A percentile compares a stretch with the other conserved stretches of the same genome.
Evolutionary conservation across 2,329 filamentous ascomycete species (phyloP).

Genomic region (Chaetomium strumarium): DNA sequence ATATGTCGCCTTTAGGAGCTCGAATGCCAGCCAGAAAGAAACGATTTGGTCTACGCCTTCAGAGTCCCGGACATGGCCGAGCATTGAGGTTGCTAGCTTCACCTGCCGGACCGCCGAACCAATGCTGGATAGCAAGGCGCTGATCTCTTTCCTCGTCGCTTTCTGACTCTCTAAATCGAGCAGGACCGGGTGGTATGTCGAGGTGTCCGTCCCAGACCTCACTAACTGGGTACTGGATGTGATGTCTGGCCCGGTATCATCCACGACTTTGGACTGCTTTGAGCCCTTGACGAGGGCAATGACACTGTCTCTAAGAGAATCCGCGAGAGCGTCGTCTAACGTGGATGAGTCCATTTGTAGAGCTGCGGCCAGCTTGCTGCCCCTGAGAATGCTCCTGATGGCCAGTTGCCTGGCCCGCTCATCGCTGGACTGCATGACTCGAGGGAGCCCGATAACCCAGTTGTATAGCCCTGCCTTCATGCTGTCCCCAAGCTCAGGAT

Average conservation of each 20-base stretch:
- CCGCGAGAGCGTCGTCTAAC: constrained; percentile 60
- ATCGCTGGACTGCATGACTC: constrained; percentile 78
- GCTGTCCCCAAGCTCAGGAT: constrained; percentile 47
- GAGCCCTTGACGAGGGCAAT: constrained; percentile 36
- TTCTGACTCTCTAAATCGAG: constrained; percentile 61
- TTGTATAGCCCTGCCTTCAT: constrained; percentile 66
- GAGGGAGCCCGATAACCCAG: constrained; percentile 75
- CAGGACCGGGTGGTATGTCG: constrained; percentile 54
- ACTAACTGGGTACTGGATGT: constrained; percentile 28
- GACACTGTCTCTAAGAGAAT: constrained; percentile 70
- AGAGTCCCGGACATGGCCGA: constrained; percentile 56
- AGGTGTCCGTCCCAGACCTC: constrained; percentile 18
- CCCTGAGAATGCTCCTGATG: constrained; percentile 70
- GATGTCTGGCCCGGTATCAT: constrained; percentile 30
- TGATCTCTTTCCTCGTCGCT: constrained; percentile 51
- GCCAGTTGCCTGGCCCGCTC: constrained; percentile 68
- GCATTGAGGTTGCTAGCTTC: constrained; percentile 57
- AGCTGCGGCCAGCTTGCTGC: constrained; percentile 59
- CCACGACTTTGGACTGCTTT: constrained; percentile 29
- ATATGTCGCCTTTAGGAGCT: constrained; percentile 58
- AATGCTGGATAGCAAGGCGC: constrained; percentile 50
- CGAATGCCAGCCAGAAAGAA: constrained; percentile 74
- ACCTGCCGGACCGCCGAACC: constrained; percentile 54
- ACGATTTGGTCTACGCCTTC: constrained; percentile 57
- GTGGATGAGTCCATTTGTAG: constrained; percentile 60